A percentile compares a stretch with the other conserved stretches of the same genome.
These are phyloP conservation scores for Colletotrichum lupini DNA, from an alignment of 2,329 filamentous ascomycete genomes.

Conservation along the genomic window DNA sequence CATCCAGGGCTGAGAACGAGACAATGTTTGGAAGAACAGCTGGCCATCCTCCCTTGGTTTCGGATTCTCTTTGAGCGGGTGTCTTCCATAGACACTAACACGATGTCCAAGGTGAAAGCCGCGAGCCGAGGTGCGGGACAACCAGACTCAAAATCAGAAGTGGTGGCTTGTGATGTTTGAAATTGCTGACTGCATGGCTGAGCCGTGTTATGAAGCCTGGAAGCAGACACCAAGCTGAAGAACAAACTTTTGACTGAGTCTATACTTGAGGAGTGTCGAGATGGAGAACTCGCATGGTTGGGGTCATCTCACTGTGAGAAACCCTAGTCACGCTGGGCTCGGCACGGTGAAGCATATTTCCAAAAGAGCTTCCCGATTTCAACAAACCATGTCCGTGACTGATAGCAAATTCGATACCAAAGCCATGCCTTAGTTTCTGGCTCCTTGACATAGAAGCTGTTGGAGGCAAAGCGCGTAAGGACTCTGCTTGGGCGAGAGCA, in stretches of 20 bases:
- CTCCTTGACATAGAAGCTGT: neutral
- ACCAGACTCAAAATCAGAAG: neutral
- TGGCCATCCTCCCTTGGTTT: neutral
- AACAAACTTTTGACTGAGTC: neutral
- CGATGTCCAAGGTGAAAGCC: neutral
- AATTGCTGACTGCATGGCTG: neutral
- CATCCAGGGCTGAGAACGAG: conserved; percentile 10
- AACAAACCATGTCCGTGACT: neutral
- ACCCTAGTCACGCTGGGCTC: too few relatives aligned
- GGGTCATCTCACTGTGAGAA: neutral
- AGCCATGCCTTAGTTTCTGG: neutral
- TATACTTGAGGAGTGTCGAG: neutral
- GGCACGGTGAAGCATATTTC: neutral
- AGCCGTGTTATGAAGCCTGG: neutral
- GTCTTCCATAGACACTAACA: neutral
- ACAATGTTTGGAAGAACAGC: conserved; percentile 5
- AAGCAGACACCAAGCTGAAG: neutral
- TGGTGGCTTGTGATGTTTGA: neutral
- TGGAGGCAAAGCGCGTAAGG: neutral
- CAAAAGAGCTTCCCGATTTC: neutral
- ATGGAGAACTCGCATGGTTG: neutral
- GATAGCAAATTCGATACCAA: neutral
- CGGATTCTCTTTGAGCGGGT: neutral
- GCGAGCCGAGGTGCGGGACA: neutral
- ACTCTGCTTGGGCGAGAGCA: neutral